These are phyloP conservation scores for Glaciozyma martinii DNA, from an alignment of 768 basidiomycete species.

Conservation along the genomic window DNA sequence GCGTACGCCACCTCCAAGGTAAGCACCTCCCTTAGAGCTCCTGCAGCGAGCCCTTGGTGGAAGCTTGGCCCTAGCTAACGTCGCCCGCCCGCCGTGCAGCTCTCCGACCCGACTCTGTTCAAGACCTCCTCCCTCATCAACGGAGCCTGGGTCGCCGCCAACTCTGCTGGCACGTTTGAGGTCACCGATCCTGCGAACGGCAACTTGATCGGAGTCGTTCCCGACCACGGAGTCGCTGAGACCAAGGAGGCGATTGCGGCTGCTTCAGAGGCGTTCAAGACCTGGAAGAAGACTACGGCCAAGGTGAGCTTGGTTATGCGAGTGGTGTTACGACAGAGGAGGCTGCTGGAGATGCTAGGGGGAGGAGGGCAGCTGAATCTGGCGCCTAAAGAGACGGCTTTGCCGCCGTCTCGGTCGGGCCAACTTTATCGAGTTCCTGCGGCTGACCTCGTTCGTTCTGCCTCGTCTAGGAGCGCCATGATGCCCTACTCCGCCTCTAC, in stretches of 20 bases:
- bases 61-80: not conserved
- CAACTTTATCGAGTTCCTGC: constrained; percentile 26
- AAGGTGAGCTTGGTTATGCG: constrained; percentile 49
- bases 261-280: constrained; percentile 67
- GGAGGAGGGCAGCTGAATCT: not conserved
- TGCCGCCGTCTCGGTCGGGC: constrained; percentile 1
- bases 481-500: not conserved
- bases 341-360: constrained; percentile 48
- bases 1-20: not conserved
- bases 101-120: not conserved
- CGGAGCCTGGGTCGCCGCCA: not conserved
- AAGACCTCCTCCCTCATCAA: not conserved
- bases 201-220: constrained; percentile 70
- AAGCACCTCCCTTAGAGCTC: not conserved
- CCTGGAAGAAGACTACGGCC: constrained; percentile 77
- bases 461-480: not conserved
- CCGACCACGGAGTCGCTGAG: constrained; percentile 80
- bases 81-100: not conserved
- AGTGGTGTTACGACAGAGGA: too few species aligned
- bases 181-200: constrained; percentile 73
- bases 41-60: not conserved
- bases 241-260: constrained; percentile 78
- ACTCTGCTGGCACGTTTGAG: not conserved
- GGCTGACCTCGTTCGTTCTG: not conserved
- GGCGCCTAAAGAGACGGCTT: not conserved